A percentile compares a stretch with the other conserved stretches of the same genome.
phyloP scores from a whole-genome alignment of 2,329 filamentous ascomycete species.

The Penicillium sp. region DNA sequence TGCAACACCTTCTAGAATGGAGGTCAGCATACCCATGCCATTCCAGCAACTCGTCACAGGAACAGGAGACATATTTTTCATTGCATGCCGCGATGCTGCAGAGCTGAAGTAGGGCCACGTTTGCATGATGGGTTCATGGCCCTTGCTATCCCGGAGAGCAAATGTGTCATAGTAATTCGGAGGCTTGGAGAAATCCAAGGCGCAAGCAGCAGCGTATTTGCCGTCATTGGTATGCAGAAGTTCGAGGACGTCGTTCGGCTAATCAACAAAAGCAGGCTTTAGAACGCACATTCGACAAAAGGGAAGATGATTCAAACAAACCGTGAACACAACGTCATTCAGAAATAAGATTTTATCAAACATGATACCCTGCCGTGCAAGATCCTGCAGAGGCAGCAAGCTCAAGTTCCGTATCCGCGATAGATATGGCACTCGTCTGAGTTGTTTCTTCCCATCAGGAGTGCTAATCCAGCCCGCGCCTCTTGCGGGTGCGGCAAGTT shows the following conservation, averaged over 20 bases:
- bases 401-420: slow-evolving; percentile 63
- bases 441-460: slow-evolving; percentile 53
- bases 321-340: slow-evolving; percentile 49
- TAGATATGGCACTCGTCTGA: slow-evolving; percentile 68
- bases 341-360: slow-evolving; percentile 63
- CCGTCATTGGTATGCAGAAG: slow-evolving; percentile 60
- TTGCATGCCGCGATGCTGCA: slow-evolving; percentile 51
- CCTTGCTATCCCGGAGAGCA: slow-evolving; percentile 66
- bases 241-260: slow-evolving; percentile 54
- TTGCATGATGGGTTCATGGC: slow-evolving; percentile 62
- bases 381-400: slow-evolving; percentile 58
- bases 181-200: slow-evolving; percentile 67
- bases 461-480: slow-evolving; percentile 65
- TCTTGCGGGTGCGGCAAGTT: slow-evolving; percentile 48
- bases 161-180: slow-evolving; percentile 73
- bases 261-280: slow-evolving; percentile 17
- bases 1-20: neutral
- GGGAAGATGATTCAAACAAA: slow-evolving; percentile 16
- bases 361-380: slow-evolving; percentile 51
- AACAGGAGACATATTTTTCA: slow-evolving; percentile 55
- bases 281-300: neutral
- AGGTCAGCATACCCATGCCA: slow-evolving; percentile 52
- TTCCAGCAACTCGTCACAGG: slow-evolving; percentile 69
- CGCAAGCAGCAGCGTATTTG: slow-evolving; percentile 67
- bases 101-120: slow-evolving; percentile 66